These are phyloP conservation scores for Quercus suber DNA, from an alignment of 306 rosid species.

Conservation along the genomic window DNA sequence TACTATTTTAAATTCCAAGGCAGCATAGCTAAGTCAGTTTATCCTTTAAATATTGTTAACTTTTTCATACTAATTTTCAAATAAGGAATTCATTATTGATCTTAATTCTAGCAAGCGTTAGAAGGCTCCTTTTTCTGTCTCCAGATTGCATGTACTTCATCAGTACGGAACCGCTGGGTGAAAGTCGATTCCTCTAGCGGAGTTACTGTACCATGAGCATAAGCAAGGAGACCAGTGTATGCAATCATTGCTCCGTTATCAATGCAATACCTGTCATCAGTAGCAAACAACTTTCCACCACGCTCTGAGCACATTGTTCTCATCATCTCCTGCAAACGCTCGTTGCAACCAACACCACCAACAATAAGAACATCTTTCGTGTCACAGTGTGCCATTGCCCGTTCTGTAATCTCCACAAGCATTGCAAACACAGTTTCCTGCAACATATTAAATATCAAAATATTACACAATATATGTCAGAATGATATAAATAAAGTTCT, in stretches of 20 bases:
- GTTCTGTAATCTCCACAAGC: constrained; percentile 96
- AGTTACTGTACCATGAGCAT: constrained; percentile 61
- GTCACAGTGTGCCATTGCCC: constrained; percentile 98
- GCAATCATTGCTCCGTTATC: constrained; percentile 99
- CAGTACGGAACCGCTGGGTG: constrained; percentile 87
- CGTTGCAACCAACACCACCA: constrained; percentile 95
- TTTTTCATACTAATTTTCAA: neutral
- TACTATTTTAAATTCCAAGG: neutral
- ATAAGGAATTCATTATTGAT: neutral
- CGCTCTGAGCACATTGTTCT: constrained; percentile 86
- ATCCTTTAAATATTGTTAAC: neutral
- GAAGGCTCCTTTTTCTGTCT: constrained; percentile 44
- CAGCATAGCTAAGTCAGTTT: neutral
- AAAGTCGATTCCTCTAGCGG: constrained; percentile 71
- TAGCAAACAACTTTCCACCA: constrained; percentile 85
- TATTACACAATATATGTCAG: neutral
- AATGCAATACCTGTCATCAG: constrained; percentile 87
- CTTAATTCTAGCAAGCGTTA: neutral
- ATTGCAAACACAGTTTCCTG: constrained; percentile 86
- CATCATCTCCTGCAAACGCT: constrained; percentile 94
- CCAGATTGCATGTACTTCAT: constrained; percentile 93
- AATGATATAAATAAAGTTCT: neutral
- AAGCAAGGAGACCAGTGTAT: constrained; percentile 88
- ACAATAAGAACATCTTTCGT: constrained; percentile 84
- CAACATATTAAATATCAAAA: constrained; percentile 4